A percentile compares a stretch with the other conserved stretches of the same genome.
Conservation (phyloP, 2,329 filamentous ascomycete species). For the Hortaea sp. region DNA sequence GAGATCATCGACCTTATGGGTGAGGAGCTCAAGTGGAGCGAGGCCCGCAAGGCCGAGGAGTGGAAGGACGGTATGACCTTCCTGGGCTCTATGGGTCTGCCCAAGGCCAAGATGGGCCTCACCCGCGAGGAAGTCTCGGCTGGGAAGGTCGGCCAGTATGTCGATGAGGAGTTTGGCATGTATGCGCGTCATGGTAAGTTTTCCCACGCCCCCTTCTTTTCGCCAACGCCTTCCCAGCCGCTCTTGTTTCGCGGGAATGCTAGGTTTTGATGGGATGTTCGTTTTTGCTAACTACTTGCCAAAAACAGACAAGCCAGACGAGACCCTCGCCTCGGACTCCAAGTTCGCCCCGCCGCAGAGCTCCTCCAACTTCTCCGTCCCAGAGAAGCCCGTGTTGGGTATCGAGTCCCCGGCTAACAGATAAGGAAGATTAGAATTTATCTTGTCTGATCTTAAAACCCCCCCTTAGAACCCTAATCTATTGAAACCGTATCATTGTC, state of each 20-base stretch:
- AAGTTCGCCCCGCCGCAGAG: slow-evolving; percentile 24
- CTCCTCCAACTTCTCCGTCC: slow-evolving; percentile 11
- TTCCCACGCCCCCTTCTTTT: too few species aligned
- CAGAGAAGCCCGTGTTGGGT: slow-evolving; percentile 35
- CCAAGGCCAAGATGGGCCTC: slow-evolving; percentile 44
- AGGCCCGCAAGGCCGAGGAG: slow-evolving; percentile 61
- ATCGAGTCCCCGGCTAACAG: slow-evolving; percentile 39
- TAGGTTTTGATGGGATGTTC: background rate
- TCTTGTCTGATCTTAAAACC: too few species aligned
- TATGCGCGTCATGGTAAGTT: slow-evolving; percentile 42
- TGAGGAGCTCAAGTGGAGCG: slow-evolving; percentile 71
- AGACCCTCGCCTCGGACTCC: slow-evolving; percentile 42
- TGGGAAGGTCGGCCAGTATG: slow-evolving; percentile 40
- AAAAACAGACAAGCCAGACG: slow-evolving; percentile 41
- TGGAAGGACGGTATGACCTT: slow-evolving; percentile 62
- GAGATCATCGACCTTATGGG: slow-evolving; percentile 82
- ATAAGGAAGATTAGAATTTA: too few species aligned
- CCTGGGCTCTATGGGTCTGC: slow-evolving; percentile 53
- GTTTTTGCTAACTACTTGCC: background rate
- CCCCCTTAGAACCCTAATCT: too few species aligned
- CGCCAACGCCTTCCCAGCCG: background rate
- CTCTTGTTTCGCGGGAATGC: background rate
- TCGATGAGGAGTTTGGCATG: slow-evolving; percentile 39
- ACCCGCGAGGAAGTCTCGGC: slow-evolving; percentile 50
- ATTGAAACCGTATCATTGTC: too few species aligned